phyloP scores from a whole-genome alignment of 1,284 basidiomycete species.

The Anthracocystis setariae region DNA sequence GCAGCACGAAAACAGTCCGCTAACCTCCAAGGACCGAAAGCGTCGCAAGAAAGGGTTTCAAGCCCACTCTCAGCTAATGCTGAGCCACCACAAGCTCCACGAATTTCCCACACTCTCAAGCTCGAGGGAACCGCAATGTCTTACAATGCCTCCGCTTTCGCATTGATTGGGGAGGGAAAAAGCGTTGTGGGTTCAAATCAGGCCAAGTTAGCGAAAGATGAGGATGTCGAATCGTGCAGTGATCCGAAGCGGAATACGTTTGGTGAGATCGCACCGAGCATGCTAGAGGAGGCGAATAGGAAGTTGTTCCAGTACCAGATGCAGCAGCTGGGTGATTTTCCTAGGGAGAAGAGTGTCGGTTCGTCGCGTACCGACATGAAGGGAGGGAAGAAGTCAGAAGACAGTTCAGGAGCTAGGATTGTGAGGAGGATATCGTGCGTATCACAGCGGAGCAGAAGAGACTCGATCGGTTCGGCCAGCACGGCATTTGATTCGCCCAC shows the following conservation, averaged over 20 bases:
- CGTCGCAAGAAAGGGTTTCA: conserved; percentile 10
- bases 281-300: conserved; percentile 41
- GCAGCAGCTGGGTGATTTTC: conserved; percentile 30
- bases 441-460: conserved; percentile 32
- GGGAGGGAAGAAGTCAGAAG: conserved; percentile 3
- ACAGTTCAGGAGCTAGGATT: conserved; percentile 1
- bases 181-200: conserved; percentile 18
- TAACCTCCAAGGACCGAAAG: conserved; percentile 15
- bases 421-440: conserved; percentile 25
- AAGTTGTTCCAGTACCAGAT: conserved; percentile 37
- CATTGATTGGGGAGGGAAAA: conserved; percentile 6
- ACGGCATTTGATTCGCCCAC: conserved; percentile 53
- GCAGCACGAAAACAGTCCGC: conserved; percentile 23
- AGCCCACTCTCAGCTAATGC: conserved; percentile 27
- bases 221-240: conserved; percentile 9
- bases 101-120: conserved; percentile 31
- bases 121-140: conserved; percentile 19
- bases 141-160: neutral
- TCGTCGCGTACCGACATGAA: conserved; percentile 9
- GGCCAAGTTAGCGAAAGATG: conserved; percentile 27
- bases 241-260: conserved; percentile 37
- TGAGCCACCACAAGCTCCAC: conserved; percentile 27
- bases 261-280: conserved; percentile 25
- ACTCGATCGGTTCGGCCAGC: conserved; percentile 49
- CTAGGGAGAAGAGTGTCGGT: conserved; percentile 15